Base-by-base conservation (phyloP, 2,329 filamentous ascomycete genomes). In the Fusarium avenaceum region DNA sequence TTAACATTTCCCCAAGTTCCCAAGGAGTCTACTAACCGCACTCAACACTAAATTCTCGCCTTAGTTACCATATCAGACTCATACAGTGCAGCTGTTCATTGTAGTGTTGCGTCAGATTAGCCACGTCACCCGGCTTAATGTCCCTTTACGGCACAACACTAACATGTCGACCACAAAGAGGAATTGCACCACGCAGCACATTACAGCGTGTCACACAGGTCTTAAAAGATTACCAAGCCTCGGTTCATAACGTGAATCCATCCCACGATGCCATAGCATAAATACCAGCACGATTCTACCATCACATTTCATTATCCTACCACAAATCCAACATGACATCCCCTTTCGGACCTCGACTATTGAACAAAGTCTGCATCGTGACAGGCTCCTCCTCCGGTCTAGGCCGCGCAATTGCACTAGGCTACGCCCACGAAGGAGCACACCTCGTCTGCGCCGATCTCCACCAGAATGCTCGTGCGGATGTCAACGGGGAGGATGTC, bases 381-480 rank as follows among this genome's bases (percentile, higher is more conserved):
- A 84, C 83, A 0, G 83, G 83, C 13, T 74, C 80, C 3, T 83
- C 82, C 1, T 83, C 82, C 0, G 83, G 83, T 3, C 71, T 85
- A 0, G 82, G 83, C 1, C 77, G 83, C 6, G 79, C 82, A 2
- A 85, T 85, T n/a, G 74, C 82, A 0, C 63, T 82, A 3, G 77
- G 75, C 3, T 84, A 82, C 54, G 77, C 80, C 2, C 71, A 64
- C 4, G 78, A 84, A 54, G 83, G 82, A 6, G 80, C 81, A 0
- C 66, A 65, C 7, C 66, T 85, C 7, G 77, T 83, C 20, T 84
- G 80, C 33, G 78, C 81, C 1, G 82, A 84, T 60, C 63, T 83
- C 0, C 70, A 63, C 17, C 75, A 72, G 1, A 48, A 65, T 19
- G 76, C 74, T 33, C 75, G 72, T 17, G 53, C 60, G 1, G 64